Evolutionary conservation across 305 asterid species (phyloP).

Genomic region (Fraxinus albicans): DNA sequence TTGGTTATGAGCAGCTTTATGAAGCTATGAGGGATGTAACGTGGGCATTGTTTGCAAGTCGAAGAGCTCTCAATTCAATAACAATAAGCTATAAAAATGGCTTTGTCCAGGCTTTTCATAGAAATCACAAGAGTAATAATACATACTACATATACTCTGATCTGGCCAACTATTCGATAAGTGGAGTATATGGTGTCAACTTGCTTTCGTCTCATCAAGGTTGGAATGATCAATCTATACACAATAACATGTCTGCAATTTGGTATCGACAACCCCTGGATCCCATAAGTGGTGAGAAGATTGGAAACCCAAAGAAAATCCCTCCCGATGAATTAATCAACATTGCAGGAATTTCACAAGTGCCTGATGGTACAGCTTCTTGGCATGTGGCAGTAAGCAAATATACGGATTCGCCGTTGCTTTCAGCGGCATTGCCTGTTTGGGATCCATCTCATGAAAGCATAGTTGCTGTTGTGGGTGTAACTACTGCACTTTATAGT

Average conservation of each 20-base stretch:
- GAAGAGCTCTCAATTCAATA: conserved; percentile 73
- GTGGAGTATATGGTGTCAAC: conserved; percentile 38
- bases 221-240: conserved; percentile 90
- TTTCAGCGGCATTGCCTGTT: conserved; percentile 90
- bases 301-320: conserved; percentile 54
- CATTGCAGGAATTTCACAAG: conserved; percentile 88
- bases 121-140: conserved; percentile 67
- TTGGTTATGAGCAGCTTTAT: conserved; percentile 61
- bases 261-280: conserved; percentile 85
- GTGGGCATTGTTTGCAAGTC: conserved; percentile 85
- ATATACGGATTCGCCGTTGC: conserved; percentile 73
- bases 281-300: conserved; percentile 64
- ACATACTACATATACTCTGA: conserved; percentile 86
- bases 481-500: conserved; percentile 83
- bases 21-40: conserved; percentile 84
- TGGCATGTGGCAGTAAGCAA: conserved; percentile 99
- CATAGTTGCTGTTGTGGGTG: conserved; percentile 92
- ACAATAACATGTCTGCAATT: conserved; percentile 61
- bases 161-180: conserved; percentile 69
- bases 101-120: conserved; percentile 89
- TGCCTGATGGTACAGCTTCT: conserved; percentile 90
- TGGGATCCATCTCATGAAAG: conserved; percentile 64
- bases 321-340: conserved; percentile 81
- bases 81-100: conserved; percentile 82
- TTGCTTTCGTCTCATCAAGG: conserved; percentile 55